Evolutionary conservation across 139 green algal species (phyloP).

Genomic region (Coelastrella sp.): DNA sequence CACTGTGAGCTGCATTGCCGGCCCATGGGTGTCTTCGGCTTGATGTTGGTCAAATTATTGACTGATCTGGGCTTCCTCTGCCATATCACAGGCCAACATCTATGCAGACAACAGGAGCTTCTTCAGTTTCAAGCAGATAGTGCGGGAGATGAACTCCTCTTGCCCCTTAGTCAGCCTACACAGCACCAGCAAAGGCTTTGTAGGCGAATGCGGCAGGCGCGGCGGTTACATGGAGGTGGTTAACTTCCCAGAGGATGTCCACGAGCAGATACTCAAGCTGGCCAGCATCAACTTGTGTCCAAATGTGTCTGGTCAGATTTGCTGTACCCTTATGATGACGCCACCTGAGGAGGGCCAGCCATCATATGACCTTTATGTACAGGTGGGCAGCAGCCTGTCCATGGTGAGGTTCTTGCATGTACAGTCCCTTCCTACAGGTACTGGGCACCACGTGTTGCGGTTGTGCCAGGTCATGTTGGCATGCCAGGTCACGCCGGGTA

Average conservation of each 20-base stretch:
- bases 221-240: constrained; percentile 94
- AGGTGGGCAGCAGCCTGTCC: constrained; percentile 12
- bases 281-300: constrained; percentile 93
- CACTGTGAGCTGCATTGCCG: too few relatives aligned
- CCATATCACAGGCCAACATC: constrained; percentile 87
- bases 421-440: too few relatives aligned
- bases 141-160: constrained; percentile 62
- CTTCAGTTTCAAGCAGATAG: constrained; percentile 87
- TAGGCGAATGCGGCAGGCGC: constrained; percentile 91
- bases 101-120: constrained; percentile 87
- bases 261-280: constrained; percentile 90
- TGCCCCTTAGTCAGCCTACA: constrained; percentile 86
- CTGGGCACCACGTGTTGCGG: too few relatives aligned
- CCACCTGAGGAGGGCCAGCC: constrained; percentile 87
- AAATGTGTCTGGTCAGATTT: constrained; percentile 92
- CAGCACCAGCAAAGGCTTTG: constrained; percentile 91
- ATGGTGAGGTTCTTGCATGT: not conserved
- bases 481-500: too few relatives aligned
- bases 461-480: too few relatives aligned
- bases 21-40: too few relatives aligned
- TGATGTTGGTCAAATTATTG: too few relatives aligned
- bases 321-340: constrained; percentile 91
- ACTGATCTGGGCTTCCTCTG: not conserved
- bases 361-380: constrained; percentile 82
- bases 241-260: constrained; percentile 69